Percentiles rank a stretch among this genome's conserved stretches.
Evolutionary conservation across 352 stramenopile genomes (phyloP).

Genomic region (Phytophthora vignae): DNA sequence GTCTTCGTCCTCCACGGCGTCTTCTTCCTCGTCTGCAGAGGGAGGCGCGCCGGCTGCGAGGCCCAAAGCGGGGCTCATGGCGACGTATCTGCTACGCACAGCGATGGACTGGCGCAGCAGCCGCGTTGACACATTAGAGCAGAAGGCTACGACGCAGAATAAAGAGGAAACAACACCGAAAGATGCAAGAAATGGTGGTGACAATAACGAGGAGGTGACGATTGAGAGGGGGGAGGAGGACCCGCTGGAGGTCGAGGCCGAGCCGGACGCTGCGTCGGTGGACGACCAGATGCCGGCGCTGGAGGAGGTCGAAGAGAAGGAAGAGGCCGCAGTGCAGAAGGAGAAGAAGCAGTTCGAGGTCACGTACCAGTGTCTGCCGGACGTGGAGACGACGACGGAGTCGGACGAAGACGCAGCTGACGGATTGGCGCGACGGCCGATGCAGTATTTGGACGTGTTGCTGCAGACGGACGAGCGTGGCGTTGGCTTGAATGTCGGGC

Average conservation of each 20-base stretch:
- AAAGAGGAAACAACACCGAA: neutral
- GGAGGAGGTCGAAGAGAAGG: neutral
- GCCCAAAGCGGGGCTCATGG: constrained; percentile 35
- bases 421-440: neutral
- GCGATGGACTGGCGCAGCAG: constrained; percentile 41
- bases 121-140: constrained; percentile 1
- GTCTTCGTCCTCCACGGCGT: constrained; percentile 10
- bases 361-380: constrained; percentile 26
- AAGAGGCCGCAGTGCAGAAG: neutral
- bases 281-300: neutral
- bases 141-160: neutral
- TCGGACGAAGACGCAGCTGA: neutral
- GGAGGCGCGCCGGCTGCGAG: neutral
- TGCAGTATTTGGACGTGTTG: constrained; percentile 56
- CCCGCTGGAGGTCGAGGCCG: constrained; percentile 23
- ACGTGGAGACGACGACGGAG: constrained; percentile 6
- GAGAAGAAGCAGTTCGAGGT: constrained; percentile 23
- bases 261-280: constrained; percentile 12
- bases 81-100: constrained; percentile 51
- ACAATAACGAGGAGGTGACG: neutral
- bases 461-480: constrained; percentile 55
- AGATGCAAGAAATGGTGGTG: neutral
- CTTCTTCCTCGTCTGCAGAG: constrained; percentile 7
- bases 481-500: constrained; percentile 52
- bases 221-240: neutral